Conservation (phyloP, 176 grass and related monocot species). For the Echinochloa phyllopogon region DNA sequence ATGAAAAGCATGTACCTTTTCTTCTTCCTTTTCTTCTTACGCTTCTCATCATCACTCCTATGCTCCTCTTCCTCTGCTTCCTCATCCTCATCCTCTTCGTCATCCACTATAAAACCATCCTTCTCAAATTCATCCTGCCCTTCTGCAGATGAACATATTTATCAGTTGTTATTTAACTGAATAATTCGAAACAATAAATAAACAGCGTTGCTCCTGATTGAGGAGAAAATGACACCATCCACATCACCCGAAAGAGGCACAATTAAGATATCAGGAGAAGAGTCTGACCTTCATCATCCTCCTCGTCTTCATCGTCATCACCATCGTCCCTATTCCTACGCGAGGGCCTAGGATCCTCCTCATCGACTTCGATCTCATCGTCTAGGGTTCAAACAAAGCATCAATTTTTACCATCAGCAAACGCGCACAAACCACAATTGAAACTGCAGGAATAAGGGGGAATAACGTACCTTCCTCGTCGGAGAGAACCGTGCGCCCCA, state of each 20-base stretch:
- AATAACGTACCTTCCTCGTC: constrained; percentile 81
- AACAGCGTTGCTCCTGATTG: neutral
- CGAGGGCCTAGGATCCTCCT: constrained; percentile 54
- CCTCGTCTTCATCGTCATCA: constrained; percentile 69
- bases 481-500: constrained; percentile 77
- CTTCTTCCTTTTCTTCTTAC: constrained; percentile 88
- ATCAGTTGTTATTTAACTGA: neutral
- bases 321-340: constrained; percentile 46
- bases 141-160: constrained; percentile 51
- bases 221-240: neutral
- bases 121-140: constrained; percentile 92
- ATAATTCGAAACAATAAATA: constrained; percentile 10
- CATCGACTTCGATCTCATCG: constrained; percentile 70
- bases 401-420: constrained; percentile 36
- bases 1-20: constrained; percentile 58
- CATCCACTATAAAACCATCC: constrained; percentile 99
- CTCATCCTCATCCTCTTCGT: constrained; percentile 81
- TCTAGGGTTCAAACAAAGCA: constrained; percentile 44
- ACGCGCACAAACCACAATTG: neutral
- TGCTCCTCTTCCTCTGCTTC: constrained; percentile 64
- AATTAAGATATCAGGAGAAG: constrained; percentile 4
- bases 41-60: constrained; percentile 78
- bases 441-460: constrained; percentile 8
- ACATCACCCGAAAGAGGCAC: neutral
- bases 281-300: constrained; percentile 78